These are phyloP conservation scores for Pyrenochaeta sp. DNA, from an alignment of 2,329 filamentous ascomycete genomes.

Conservation along the genomic window DNA sequence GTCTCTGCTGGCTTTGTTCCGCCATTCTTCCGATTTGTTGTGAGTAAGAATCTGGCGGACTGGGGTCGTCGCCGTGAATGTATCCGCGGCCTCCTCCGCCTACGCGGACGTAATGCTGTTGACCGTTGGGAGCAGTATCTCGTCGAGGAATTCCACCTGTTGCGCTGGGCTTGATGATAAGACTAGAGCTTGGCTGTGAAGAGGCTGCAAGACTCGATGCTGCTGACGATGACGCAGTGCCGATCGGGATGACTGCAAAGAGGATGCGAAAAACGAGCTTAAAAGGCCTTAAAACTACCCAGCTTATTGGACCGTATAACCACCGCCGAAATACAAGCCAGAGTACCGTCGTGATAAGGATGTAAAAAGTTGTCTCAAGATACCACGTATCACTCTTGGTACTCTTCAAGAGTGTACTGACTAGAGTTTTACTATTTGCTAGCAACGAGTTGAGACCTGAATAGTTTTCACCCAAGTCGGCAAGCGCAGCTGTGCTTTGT, in stretches of 20 bases:
- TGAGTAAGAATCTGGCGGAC: conserved; percentile 44
- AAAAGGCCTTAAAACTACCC: conserved; percentile 86
- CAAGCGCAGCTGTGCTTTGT: conserved; percentile 83
- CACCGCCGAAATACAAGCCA: conserved; percentile 89
- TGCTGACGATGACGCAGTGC: conserved; percentile 40
- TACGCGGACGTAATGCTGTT: conserved; percentile 53
- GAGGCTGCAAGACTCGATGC: conserved; percentile 25
- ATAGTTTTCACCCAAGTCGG: conserved; percentile 82
- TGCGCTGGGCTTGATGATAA: conserved; percentile 58
- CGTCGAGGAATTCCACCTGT: conserved; percentile 46
- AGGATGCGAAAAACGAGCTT: conserved; percentile 69
- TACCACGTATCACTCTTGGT: conserved; percentile 99
- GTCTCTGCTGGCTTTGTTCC: conserved; percentile 29
- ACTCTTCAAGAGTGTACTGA: conserved; percentile 80
- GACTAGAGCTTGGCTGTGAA: conserved; percentile 36
- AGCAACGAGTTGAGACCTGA: conserved; percentile 80
- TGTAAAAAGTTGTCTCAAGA: conserved; percentile 85
- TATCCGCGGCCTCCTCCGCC: conserved; percentile 61
- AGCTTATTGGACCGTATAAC: conserved; percentile 89
- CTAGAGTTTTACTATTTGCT: conserved; percentile 74
- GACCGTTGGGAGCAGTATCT: conserved; percentile 34
- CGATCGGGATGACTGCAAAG: conserved; percentile 65
- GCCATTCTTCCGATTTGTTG: conserved; percentile 40
- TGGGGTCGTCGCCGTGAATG: conserved; percentile 52
- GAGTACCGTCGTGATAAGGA: conserved; percentile 76